These are phyloP conservation scores for Reticulomyxa filosa DNA, from an alignment of 78 protist genomes.

Conservation along the genomic window DNA sequence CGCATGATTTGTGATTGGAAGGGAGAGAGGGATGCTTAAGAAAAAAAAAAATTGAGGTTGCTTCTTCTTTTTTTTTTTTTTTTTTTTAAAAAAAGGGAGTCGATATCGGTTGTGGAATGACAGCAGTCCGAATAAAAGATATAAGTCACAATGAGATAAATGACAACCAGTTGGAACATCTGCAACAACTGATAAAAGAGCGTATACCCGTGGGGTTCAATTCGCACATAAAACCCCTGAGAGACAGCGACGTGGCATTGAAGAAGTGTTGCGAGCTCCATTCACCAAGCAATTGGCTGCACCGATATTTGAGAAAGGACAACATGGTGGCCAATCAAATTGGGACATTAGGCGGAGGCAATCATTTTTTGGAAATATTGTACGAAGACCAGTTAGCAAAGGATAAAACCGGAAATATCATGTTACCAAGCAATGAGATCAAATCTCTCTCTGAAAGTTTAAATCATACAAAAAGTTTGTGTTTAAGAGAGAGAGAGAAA, in stretches of 20 bases:
- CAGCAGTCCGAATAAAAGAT: neutral
- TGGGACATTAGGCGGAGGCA: constrained; percentile 1
- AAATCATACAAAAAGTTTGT: too few relatives aligned
- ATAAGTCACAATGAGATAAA: neutral
- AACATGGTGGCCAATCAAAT: neutral
- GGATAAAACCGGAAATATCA: too few relatives aligned
- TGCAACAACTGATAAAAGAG: neutral
- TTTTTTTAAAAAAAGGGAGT: too few relatives aligned
- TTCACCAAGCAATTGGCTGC: neutral
- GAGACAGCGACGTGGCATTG: neutral
- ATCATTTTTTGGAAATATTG: constrained; percentile 22
- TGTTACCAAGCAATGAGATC: too few relatives aligned
- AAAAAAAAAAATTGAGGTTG: too few relatives aligned
- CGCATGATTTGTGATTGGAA: too few relatives aligned
- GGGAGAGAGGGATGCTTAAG: too few relatives aligned
- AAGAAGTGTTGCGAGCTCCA: too few relatives aligned
- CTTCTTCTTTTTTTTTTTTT: too few relatives aligned
- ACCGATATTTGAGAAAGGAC: neutral
- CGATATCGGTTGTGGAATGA: constrained; percentile 19
- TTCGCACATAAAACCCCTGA: neutral
- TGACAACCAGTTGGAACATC: neutral
- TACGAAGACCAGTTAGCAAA: too few relatives aligned
- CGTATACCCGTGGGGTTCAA: neutral
- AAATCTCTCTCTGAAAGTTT: too few relatives aligned
- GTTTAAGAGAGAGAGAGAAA: too few relatives aligned